phyloP scores from a whole-genome alignment of 2,329 filamentous ascomycete species.

The Chalaropsis thielavioides region DNA sequence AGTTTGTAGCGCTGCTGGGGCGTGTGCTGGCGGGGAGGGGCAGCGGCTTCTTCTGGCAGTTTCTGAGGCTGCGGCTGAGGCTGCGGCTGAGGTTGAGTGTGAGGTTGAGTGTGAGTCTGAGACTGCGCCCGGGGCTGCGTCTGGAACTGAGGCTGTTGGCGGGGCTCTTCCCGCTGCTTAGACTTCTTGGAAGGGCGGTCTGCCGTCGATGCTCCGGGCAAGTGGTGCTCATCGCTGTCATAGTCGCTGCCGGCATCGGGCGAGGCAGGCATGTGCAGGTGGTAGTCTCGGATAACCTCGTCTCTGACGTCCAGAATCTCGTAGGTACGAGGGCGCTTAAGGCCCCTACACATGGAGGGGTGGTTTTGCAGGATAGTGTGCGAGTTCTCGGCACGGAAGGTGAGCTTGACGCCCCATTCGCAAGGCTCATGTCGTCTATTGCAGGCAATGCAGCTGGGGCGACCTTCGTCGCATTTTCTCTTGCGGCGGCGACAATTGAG shows the following conservation, averaged over 20 bases:
- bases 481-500: slow-evolving; percentile 29
- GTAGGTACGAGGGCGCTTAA: slow-evolving; percentile 23
- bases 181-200: not conserved
- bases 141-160: not conserved
- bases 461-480: slow-evolving; percentile 28
- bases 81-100: not conserved
- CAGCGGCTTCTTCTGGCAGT: not conserved
- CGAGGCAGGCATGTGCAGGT: slow-evolving; percentile 20
- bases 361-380: slow-evolving; percentile 24
- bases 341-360: slow-evolving; percentile 25
- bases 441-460: slow-evolving; percentile 26
- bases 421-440: slow-evolving; percentile 24
- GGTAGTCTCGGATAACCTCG: slow-evolving; percentile 27
- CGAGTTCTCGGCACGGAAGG: slow-evolving; percentile 27
- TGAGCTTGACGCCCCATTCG: slow-evolving; percentile 28
- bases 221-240: slow-evolving; percentile 11
- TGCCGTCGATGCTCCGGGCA: not conserved
- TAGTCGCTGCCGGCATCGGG: slow-evolving; percentile 15
- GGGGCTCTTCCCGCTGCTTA: not conserved
- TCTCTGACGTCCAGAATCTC: slow-evolving; percentile 28
- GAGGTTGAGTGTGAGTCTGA: not conserved
- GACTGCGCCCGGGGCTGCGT: not conserved
- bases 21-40: slow-evolving; percentile 2
- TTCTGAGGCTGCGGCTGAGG: not conserved
- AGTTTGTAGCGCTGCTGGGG: slow-evolving; percentile 11